phyloP scores from a whole-genome alignment of 257 asterid genomes.

The Plectranthus barbatus region DNA sequence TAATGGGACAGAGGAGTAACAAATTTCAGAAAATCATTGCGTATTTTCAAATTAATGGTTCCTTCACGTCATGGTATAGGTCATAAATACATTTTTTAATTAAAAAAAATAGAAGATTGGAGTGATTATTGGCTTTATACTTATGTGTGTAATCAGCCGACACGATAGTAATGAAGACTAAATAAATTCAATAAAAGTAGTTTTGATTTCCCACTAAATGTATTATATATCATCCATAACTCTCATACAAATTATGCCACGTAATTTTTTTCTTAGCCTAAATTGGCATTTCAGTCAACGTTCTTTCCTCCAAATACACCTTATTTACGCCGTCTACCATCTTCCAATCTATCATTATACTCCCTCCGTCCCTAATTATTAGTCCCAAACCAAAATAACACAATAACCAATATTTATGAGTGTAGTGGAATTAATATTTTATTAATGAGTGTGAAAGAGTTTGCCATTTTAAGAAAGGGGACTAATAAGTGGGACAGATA shows the following conservation, averaged over 20 bases:
- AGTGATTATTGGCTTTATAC: not conserved
- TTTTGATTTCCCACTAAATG: not conserved
- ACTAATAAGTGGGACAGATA: too few species aligned
- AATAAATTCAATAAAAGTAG: not conserved
- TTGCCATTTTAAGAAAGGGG: too few species aligned
- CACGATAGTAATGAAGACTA: not conserved
- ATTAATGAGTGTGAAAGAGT: too few species aligned
- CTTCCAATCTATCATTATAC: not conserved
- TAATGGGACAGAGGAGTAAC: too few species aligned
- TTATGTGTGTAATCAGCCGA: not conserved
- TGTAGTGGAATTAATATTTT: too few species aligned
- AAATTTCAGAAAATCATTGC: too few species aligned
- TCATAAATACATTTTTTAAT: too few species aligned
- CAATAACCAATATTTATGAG: too few species aligned
- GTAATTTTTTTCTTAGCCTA: not conserved
- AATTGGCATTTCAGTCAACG: constrained; percentile 4
- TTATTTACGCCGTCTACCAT: not conserved
- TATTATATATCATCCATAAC: not conserved
- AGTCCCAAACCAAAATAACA: too few species aligned
- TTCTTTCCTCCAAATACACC: not conserved
- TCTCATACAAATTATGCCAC: not conserved
- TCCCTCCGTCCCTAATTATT: too few species aligned
- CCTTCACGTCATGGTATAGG: too few species aligned
- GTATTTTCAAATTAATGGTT: too few species aligned
- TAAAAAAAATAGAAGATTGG: not conserved